phyloP scores from a whole-genome alignment of 139 green algal species.

The Chlamydomonas schloesseri region DNA sequence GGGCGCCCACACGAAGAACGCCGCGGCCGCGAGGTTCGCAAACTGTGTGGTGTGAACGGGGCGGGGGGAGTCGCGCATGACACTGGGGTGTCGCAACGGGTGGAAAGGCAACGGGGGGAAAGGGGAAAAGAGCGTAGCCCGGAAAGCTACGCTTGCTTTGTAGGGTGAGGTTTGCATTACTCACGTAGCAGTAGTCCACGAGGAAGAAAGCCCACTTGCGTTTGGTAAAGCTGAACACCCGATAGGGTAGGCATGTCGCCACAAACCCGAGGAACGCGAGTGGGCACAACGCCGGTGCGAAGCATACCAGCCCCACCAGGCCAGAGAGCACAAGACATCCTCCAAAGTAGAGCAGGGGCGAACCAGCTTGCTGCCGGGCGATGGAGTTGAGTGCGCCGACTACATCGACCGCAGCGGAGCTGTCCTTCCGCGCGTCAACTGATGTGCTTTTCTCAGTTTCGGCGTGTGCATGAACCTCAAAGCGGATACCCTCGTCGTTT shows the following conservation, averaged over 20 bases:
- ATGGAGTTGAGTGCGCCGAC: too few relatives aligned
- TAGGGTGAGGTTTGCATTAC: not conserved
- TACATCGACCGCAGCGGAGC: too few relatives aligned
- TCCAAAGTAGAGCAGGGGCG: not conserved
- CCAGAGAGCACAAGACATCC: not conserved
- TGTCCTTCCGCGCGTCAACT: too few relatives aligned
- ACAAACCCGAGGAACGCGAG: constrained; percentile 60
- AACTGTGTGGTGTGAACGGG: constrained; percentile 24
- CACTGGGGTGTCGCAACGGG: too few relatives aligned
- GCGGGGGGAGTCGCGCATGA: not conserved
- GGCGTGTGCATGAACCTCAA: too few relatives aligned
- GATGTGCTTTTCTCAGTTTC: too few relatives aligned
- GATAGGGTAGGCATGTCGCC: constrained; percentile 52
- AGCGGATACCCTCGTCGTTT: too few relatives aligned
- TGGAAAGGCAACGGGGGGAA: too few relatives aligned
- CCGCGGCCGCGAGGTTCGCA: constrained; percentile 50
- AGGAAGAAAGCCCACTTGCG: constrained; percentile 61
- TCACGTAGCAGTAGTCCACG: constrained; percentile 75
- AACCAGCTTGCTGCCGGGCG: too few relatives aligned
- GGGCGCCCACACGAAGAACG: constrained; percentile 43
- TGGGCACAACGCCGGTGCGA: constrained; percentile 30
- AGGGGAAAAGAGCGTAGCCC: too few relatives aligned
- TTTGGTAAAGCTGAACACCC: constrained; percentile 44
- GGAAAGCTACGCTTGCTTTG: too few relatives aligned
- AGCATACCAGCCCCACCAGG: not conserved